Evolutionary conservation across 2,329 filamentous ascomycete genomes (phyloP), one percentile per base, ranked within the genome.

Genomic region (Fusarium secorum): DNA sequence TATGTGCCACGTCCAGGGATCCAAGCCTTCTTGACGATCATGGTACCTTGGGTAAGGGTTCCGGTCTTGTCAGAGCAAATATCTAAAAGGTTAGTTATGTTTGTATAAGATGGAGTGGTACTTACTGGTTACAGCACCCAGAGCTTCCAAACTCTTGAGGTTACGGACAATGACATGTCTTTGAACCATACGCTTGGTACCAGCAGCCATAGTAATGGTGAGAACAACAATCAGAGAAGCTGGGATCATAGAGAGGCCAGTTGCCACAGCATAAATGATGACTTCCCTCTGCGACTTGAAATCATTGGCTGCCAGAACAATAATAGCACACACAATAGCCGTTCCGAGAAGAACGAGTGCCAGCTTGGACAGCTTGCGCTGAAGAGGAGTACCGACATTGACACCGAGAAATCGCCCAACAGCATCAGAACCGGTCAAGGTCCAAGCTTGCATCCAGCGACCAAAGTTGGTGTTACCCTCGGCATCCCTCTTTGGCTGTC

Each of bases 301-400:
- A 1, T 84, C 72, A 78, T 91, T 92, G 56, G 90, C 88, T 3
- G 83, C 90, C 49, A 92, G 84, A n/a, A 92, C 90, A 70, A 93
- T 88, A 68, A 93, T 87, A 24, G 90, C 90, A 64, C 90, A 91
- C 7, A 93, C 74, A 11, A 93, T 87, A 4, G 91, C 91, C 44
- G 91, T 87, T 39, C 83, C 85, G 72, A 93, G 92, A 3, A 93
- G 85, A 3, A 91, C 76, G 10, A 92, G 82, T 11, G 91, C 91
- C 48, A 93, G 84, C 78, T 88, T 88, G 46, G 90, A 91, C 14
- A 93, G 83, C 75, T 91, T 92, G 67, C 87, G 85, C 77, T 92
- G 90, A 24, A 93, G 83, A 2, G 91, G 91, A 8, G 91, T 93
- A 42, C 91, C 91, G 10, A 91, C 86, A 61, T 88, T 90, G 68